Evolutionary conservation across 75 land plant species (phyloP).

Genomic region (Pinus albicaulis): DNA sequence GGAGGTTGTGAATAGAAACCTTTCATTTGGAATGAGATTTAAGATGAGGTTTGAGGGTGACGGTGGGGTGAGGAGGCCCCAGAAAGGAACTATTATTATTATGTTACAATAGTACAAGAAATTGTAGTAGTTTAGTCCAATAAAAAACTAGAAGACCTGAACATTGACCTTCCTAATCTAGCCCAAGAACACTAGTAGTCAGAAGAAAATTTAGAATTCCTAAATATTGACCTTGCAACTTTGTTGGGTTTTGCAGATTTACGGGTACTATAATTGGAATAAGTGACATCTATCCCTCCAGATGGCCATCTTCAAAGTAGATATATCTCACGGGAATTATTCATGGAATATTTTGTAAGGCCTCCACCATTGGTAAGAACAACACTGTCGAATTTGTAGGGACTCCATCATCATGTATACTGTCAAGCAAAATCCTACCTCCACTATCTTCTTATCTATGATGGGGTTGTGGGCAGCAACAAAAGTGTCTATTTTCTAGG

Average conservation of each 20-base stretch:
- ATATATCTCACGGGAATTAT: constrained; percentile 27
- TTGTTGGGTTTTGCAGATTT: constrained; percentile 9
- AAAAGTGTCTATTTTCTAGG: too few relatives aligned
- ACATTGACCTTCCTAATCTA: not conserved
- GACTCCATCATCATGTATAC: too few relatives aligned
- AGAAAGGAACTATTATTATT: constrained; percentile 59
- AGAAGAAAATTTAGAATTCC: not conserved
- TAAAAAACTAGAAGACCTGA: not conserved
- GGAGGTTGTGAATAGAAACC: constrained; percentile 38
- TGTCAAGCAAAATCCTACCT: too few relatives aligned
- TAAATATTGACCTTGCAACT: not conserved
- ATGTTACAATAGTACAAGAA: not conserved
- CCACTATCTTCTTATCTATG: too few relatives aligned
- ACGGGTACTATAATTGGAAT: constrained; percentile 38
- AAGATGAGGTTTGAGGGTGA: constrained; percentile 89
- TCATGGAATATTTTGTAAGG: not conserved
- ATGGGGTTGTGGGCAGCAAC: too few relatives aligned
- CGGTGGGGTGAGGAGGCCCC: constrained; percentile 85
- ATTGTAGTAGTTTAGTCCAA: constrained; percentile 16
- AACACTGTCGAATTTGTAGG: too few relatives aligned
- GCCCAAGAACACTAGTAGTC: not conserved
- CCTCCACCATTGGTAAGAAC: too few relatives aligned
- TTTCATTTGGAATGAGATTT: constrained; percentile 43
- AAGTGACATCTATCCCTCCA: constrained; percentile 21
- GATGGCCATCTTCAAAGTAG: constrained; percentile 38